These are phyloP conservation scores for Stemphylium vesicarium DNA, from an alignment of 2,329 filamentous ascomycete species.

Conservation along the genomic window DNA sequence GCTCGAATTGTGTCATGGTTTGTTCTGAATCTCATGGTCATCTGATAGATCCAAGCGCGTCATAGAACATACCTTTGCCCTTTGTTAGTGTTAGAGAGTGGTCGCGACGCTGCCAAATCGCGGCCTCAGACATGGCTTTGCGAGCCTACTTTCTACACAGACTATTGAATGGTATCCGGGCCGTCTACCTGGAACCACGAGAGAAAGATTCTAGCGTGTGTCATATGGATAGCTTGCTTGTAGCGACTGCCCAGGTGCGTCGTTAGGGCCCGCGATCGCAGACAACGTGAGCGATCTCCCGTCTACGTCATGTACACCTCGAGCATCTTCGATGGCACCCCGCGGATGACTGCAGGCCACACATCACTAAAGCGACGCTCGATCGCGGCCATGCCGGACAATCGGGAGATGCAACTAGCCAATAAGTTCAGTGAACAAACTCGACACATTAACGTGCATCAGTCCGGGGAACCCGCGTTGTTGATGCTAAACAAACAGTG, in stretches of 20 bases:
- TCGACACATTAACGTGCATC: not conserved
- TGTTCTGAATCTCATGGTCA: not conserved
- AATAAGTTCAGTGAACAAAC: not conserved
- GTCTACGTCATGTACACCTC: constrained; percentile 9
- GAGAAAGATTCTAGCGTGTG: not conserved
- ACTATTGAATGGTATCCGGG: constrained; percentile 4
- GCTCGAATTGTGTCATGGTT: not conserved
- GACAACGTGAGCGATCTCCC: not conserved
- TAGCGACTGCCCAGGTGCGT: not conserved
- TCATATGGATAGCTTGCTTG: not conserved
- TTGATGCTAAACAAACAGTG: not conserved
- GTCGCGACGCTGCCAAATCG: not conserved
- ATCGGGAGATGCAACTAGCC: not conserved
- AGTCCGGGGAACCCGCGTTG: not conserved
- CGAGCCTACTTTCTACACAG: not conserved
- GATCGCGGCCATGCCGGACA: constrained; percentile 2
- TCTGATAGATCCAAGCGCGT: not conserved
- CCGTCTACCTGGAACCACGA: not conserved
- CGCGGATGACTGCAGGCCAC: constrained; percentile 6
- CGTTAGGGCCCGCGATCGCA: not conserved
- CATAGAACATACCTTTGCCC: not conserved
- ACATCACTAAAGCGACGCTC: not conserved
- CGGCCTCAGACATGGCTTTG: not conserved
- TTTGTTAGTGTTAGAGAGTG: not conserved
- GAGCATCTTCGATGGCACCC: not conserved